These are phyloP conservation scores for Brachypodium distachyon DNA, from an alignment of 202 grass and related monocot species.

Conservation along the genomic window DNA sequence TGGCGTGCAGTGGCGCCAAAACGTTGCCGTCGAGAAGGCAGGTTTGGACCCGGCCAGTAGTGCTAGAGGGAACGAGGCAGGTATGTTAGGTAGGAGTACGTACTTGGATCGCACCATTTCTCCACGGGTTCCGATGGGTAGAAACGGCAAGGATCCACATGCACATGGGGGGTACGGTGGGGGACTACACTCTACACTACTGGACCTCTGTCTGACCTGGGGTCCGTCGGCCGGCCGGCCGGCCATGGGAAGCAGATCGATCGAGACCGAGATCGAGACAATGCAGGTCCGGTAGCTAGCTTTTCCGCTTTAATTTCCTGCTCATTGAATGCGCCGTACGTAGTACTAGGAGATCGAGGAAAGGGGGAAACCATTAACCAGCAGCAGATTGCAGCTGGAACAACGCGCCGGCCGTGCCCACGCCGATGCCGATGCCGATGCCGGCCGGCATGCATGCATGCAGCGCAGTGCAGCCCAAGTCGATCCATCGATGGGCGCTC, in stretches of 20 bases:
- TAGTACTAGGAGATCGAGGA: too few species aligned
- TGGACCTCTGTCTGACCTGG: too few species aligned
- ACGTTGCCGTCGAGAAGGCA: constrained; percentile 8
- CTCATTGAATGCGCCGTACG: constrained; percentile 11
- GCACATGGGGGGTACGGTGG: background rate
- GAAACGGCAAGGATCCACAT: constrained; percentile 37
- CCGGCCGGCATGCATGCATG: background rate
- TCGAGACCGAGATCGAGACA: too few species aligned
- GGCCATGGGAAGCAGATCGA: too few species aligned
- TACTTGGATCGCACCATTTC: background rate
- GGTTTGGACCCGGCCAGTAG: too few species aligned
- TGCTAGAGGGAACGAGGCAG: too few species aligned
- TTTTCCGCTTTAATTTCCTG: too few species aligned
- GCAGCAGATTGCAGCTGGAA: background rate
- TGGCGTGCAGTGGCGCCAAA: constrained; percentile 17
- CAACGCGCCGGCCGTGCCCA: too few species aligned
- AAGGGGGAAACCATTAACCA: background rate
- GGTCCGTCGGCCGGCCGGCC: too few species aligned
- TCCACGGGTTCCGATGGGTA: background rate
- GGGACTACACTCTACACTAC: background rate
- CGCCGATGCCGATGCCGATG: background rate
- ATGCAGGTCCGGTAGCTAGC: background rate
- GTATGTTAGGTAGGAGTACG: background rate
- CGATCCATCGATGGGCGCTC: too few species aligned
- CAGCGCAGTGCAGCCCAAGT: too few species aligned